Conservation (phyloP, 192 early-diverging fungal species). For the Hyaloraphidium curvatum region DNA sequence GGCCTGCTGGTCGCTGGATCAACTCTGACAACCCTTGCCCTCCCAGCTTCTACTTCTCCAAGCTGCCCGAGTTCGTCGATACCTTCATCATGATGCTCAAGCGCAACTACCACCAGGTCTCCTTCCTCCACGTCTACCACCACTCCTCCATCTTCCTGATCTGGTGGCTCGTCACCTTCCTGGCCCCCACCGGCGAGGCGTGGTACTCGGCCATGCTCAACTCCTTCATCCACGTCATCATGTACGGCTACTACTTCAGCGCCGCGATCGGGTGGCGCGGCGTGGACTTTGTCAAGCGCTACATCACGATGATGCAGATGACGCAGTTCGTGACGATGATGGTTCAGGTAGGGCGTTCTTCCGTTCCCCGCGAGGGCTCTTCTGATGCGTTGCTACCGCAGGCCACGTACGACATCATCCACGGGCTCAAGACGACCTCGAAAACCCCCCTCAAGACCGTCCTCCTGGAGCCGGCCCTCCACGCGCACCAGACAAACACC, state of each 20-base stretch:
- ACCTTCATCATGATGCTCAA: constrained; percentile 48
- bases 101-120: constrained; percentile 45
- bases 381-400: constrained; percentile 3
- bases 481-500: constrained; percentile 11
- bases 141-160: constrained; percentile 39
- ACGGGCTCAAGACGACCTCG: no score
- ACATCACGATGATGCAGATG: constrained; percentile 43
- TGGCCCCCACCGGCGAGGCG: constrained; percentile 39
- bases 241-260: constrained; percentile 9
- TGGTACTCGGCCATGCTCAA: constrained; percentile 29
- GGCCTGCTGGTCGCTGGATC: background rate
- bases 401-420: constrained; percentile 20
- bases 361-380: background rate
- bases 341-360: constrained; percentile 9
- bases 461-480: constrained; percentile 1
- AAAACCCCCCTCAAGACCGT: no score
- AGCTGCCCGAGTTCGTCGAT: constrained; percentile 39
- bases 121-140: constrained; percentile 46
- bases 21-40: background rate
- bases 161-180: constrained; percentile 36
- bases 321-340: constrained; percentile 41
- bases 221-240: constrained; percentile 43
- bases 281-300: constrained; percentile 37
- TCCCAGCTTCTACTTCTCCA: constrained; percentile 32
- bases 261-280: constrained; percentile 25